These are phyloP conservation scores for Leishmania martiniquensis DNA, from an alignment of 208 protist species.

Conservation along the genomic window DNA sequence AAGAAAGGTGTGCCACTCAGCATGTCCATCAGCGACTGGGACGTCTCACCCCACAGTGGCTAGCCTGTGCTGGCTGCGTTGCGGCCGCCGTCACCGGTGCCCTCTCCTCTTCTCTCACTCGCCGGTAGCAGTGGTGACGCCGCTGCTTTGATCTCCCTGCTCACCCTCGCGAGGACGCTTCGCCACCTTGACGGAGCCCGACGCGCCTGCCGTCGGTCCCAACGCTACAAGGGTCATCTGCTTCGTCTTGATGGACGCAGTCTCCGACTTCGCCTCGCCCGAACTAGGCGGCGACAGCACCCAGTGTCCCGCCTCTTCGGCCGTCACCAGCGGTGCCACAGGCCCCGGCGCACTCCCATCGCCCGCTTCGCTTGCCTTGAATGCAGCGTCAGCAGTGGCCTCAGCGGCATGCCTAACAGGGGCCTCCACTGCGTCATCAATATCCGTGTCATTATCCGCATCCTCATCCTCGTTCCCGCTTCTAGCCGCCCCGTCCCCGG, in stretches of 20 bases:
- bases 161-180: conserved; percentile 28
- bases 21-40: not conserved
- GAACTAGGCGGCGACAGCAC: not conserved
- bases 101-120: conserved; percentile 2
- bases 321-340: not conserved
- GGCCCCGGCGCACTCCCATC: not conserved
- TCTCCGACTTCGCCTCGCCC: conserved; percentile 27
- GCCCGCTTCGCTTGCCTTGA: not conserved
- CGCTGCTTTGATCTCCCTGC: conserved; percentile 19
- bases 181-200: not conserved
- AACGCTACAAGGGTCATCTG: conserved; percentile 29
- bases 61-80: not conserved
- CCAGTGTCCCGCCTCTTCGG: conserved; percentile 3
- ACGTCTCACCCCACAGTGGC: not conserved
- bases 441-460: conserved; percentile 1
- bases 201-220: conserved; percentile 10
- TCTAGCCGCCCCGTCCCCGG: conserved; percentile 5
- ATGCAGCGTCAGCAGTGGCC: not conserved
- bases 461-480: conserved; percentile 17
- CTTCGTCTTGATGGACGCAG: conserved; percentile 5
- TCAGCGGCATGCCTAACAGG: not conserved
- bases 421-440: conserved; percentile 4
- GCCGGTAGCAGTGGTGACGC: conserved; percentile 13
- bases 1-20: not conserved
- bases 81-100: not conserved